These are phyloP conservation scores for Bacidia rubella DNA, from an alignment of 495 filamentous ascomycete species.

Conservation along the genomic window DNA sequence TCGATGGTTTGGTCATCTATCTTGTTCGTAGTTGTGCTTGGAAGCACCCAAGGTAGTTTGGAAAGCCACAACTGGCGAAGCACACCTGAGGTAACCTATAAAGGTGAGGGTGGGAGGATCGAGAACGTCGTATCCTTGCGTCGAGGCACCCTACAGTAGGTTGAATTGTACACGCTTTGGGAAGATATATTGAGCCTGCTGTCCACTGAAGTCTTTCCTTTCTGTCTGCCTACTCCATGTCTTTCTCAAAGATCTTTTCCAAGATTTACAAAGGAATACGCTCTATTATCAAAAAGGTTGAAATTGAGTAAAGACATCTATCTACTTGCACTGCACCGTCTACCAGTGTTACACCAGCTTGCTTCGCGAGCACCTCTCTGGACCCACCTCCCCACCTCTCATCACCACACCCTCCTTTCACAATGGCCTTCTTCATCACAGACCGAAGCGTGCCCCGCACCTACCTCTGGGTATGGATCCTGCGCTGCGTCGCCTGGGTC, in stretches of 20 bases:
- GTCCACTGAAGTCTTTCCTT: neutral
- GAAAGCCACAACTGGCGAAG: too few relatives aligned
- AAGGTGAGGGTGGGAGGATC: neutral
- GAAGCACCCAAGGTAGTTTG: too few relatives aligned
- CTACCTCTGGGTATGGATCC: constrained; percentile 13
- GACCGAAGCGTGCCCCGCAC: constrained; percentile 14
- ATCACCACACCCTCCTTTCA: neutral
- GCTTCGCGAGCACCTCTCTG: neutral
- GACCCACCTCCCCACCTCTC: too few relatives aligned
- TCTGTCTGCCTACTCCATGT: neutral
- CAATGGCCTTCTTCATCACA: constrained; percentile 14
- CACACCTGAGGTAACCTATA: neutral
- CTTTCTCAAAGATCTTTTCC: neutral
- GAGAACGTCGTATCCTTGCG: neutral
- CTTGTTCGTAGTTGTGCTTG: too few relatives aligned
- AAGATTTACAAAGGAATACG: too few relatives aligned
- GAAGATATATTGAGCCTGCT: neutral
- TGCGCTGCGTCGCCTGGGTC: constrained; percentile 14
- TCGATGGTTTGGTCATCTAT: too few relatives aligned
- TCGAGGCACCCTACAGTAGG: neutral
- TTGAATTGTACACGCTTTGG: neutral
- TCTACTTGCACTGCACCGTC: neutral
- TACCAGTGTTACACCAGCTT: neutral
- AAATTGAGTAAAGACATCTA: too few relatives aligned
- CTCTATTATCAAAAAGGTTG: too few relatives aligned